Evolutionary conservation across 139 green algal genomes (phyloP).

Genomic region (Chlorella vulgaris): DNA sequence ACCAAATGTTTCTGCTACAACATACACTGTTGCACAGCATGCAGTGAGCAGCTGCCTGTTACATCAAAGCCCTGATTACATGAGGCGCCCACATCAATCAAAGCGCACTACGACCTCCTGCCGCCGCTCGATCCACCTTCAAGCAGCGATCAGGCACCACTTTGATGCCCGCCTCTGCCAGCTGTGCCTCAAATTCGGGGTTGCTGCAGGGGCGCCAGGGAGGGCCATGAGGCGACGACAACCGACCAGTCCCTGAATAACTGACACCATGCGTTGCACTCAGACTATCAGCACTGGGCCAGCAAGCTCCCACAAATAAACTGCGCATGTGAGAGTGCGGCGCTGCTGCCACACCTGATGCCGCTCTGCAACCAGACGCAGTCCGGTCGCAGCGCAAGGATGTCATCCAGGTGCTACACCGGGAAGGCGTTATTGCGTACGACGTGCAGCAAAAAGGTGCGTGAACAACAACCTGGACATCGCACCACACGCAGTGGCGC

Average conservation of each 20-base stretch:
- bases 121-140: slow-evolving; percentile 52
- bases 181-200: slow-evolving; percentile 46
- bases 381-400: slow-evolving; percentile 50
- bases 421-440: not conserved
- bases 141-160: slow-evolving; percentile 60
- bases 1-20: no score
- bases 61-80: no score
- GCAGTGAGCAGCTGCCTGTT: no score
- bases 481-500: not conserved
- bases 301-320: no score
- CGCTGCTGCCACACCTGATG: slow-evolving; percentile 43
- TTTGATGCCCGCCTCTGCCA: slow-evolving; percentile 57
- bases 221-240: no score
- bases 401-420: slow-evolving; percentile 59
- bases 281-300: no score
- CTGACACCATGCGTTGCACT: no score
- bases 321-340: no score
- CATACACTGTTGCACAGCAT: no score
- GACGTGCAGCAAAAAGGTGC: not conserved
- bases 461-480: not conserved
- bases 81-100: no score
- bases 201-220: slow-evolving; percentile 15
- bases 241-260: no score
- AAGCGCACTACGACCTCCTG: slow-evolving; percentile 7
- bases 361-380: slow-evolving; percentile 67